Conservation (phyloP, 1,139 yeast genomes). For the Taphrina wiesneri region DNA sequence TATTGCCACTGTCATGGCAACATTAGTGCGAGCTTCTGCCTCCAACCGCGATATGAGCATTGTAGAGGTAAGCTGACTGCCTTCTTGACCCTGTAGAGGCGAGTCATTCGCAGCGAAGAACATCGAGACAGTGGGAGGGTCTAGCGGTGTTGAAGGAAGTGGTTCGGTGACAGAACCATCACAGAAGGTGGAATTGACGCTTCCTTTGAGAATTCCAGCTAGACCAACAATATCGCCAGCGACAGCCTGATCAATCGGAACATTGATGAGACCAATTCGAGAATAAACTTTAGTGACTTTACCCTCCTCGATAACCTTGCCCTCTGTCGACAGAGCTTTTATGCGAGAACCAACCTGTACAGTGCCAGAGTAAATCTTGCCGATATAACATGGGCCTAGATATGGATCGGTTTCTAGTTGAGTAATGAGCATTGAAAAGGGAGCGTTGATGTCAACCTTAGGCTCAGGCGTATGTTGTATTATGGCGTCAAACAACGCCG, state of each 20-base stretch:
- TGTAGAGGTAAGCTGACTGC: conserved; percentile 25
- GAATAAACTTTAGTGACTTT: conserved; percentile 31
- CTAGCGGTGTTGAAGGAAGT: conserved; percentile 26
- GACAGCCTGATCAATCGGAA: conserved; percentile 22
- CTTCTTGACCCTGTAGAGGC: conserved; percentile 31
- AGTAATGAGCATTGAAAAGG: conserved; percentile 30
- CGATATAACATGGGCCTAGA: conserved; percentile 29
- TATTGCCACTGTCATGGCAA: conserved; percentile 18
- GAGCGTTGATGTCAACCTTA: conserved; percentile 18
- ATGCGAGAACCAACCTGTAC: conserved; percentile 19
- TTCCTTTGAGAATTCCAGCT: conserved; percentile 29
- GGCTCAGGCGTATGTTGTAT: conserved; percentile 28
- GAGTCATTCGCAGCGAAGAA: conserved; percentile 32
- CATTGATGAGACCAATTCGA: conserved; percentile 23
- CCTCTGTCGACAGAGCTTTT: conserved; percentile 30
- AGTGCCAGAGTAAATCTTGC: conserved; percentile 29
- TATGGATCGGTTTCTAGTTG: conserved; percentile 30
- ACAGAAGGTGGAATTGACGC: conserved; percentile 30
- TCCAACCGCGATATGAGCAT: conserved; percentile 17
- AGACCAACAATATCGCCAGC: conserved; percentile 32
- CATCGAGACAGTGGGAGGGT: conserved; percentile 34
- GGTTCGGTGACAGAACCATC: conserved; percentile 13
- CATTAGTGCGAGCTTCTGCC: conserved; percentile 34
- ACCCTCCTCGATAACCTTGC: conserved; percentile 28
- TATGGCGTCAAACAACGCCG: conserved; percentile 29